Percentiles rank a stretch among this genome's conserved stretches.
Evolutionary conservation across 441 rosid genomes (phyloP).

Genomic region (Populus trichocarpa): DNA sequence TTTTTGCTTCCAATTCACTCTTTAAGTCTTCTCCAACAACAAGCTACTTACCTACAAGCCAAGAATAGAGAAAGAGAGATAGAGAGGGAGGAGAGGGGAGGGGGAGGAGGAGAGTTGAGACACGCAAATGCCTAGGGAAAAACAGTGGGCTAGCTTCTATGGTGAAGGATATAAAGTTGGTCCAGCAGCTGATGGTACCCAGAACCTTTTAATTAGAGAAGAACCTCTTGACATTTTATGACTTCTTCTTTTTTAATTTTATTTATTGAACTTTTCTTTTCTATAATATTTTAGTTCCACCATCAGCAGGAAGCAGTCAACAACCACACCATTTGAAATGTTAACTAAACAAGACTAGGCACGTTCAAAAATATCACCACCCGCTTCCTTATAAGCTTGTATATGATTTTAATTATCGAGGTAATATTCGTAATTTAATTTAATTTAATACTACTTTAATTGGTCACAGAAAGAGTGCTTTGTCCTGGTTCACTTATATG

Average conservation of each 20-base stretch:
- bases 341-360: background rate
- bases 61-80: background rate
- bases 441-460: too few species aligned
- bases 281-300: background rate
- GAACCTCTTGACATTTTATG: background rate
- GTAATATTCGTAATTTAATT: background rate
- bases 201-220: background rate
- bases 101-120: constrained; percentile 7
- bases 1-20: background rate
- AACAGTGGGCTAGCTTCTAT: constrained; percentile 11
- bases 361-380: too few species aligned
- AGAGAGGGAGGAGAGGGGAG: background rate
- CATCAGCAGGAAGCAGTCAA: background rate
- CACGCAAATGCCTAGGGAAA: constrained; percentile 15
- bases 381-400: background rate
- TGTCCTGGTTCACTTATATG: too few species aligned
- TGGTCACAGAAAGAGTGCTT: background rate
- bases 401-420: background rate
- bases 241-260: background rate
- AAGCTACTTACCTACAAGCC: background rate
- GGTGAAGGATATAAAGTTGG: background rate
- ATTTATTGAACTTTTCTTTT: too few species aligned
- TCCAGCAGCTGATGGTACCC: background rate
- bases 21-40: background rate
- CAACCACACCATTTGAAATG: background rate